Evolutionary conservation across 495 filamentous ascomycete genomes (phyloP), one percentile per base, ranked within the genome.

Genomic region (Haplographium delicatum): DNA sequence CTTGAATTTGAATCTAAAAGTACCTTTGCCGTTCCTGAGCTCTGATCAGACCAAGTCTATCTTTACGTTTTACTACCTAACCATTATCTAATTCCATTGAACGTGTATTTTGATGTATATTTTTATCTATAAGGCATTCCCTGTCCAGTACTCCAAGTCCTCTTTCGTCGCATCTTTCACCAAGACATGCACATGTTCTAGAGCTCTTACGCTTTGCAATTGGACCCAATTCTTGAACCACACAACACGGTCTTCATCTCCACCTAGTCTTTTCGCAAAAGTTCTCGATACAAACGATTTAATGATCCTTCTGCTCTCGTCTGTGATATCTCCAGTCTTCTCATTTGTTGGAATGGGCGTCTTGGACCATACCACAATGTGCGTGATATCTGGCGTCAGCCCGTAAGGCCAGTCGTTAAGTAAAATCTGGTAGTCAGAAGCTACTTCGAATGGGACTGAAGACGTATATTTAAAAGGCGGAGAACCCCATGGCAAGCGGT

Each of bases 161-260:
- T 56, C 53, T 23, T 47, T 45, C 23, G 25, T 50, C 1, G 38
- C 58, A 41, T 48, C 42, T 20, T 57, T 56, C 33, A 67, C 56
- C 37, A 69, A 39, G 35, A 68, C 63, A 73, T 88, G 84, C 4
- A 88, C 69, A 72, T 88, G 90, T 58, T 95, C 90, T 49, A 95
- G 66, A 5, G 81, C 77, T 44, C 85, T 71, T 41, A 96, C 89
- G 64, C 89, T 94, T 70, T 95, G 89, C 62, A 95, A 65, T n/a
- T 78, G 79, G 42, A 81, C 81, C 86, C 87, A 94, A 61, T 96
- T 96, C 76, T 95, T 95, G 62, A 95, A 95, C 86, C 88, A 96
- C 58, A 90, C 51, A 52, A 95, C 87, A 51, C 76, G 78, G 5
- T 80, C 73, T 22, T 72, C 67, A 24, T 66, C 68, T 3, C 68